These are phyloP conservation scores for Dothistroma septosporum DNA, from an alignment of 2,329 filamentous ascomycete genomes.

Conservation along the genomic window DNA sequence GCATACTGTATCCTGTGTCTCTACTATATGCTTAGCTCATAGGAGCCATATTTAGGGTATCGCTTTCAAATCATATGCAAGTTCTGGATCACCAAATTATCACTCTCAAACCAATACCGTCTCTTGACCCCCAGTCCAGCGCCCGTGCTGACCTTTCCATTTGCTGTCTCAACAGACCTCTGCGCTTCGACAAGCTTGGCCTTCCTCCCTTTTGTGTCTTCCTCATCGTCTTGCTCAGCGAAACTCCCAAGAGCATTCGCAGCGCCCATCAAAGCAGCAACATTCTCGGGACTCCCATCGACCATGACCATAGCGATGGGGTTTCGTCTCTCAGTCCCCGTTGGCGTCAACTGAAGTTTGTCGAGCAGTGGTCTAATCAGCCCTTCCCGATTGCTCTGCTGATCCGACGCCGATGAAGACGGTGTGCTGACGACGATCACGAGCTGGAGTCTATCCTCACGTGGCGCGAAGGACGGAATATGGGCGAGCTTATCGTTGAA, in stretches of 20 bases:
- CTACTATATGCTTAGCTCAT: not conserved
- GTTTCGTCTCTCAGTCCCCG: constrained; percentile 64
- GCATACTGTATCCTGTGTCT: not conserved
- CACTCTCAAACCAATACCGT: constrained; percentile 73
- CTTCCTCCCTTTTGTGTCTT: no score
- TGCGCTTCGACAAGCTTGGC: constrained; percentile 15
- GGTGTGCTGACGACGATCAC: constrained; percentile 71
- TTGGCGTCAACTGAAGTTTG: constrained; percentile 64
- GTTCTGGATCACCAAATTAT: constrained; percentile 60
- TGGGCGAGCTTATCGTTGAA: constrained; percentile 80
- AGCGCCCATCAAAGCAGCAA: constrained; percentile 59
- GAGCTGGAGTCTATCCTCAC: constrained; percentile 60
- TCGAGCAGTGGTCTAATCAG: constrained; percentile 70
- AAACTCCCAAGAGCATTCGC: constrained; percentile 32
- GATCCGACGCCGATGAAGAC: constrained; percentile 31
- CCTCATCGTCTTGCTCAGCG: constrained; percentile 8
- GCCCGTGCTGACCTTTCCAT: constrained; percentile 18
- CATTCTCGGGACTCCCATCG: constrained; percentile 58
- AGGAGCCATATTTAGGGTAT: not conserved
- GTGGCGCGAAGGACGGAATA: constrained; percentile 68
- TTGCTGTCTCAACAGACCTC: constrained; percentile 10
- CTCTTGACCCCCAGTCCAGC: constrained; percentile 69
- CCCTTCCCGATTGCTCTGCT: constrained; percentile 14
- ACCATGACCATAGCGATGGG: constrained; percentile 82
- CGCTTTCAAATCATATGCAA: not conserved